A percentile compares a stretch with the other conserved stretches of the same genome.
These are phyloP conservation scores for Ophiostoma montium DNA, from an alignment of 2,329 filamentous ascomycete genomes.

Conservation along the genomic window DNA sequence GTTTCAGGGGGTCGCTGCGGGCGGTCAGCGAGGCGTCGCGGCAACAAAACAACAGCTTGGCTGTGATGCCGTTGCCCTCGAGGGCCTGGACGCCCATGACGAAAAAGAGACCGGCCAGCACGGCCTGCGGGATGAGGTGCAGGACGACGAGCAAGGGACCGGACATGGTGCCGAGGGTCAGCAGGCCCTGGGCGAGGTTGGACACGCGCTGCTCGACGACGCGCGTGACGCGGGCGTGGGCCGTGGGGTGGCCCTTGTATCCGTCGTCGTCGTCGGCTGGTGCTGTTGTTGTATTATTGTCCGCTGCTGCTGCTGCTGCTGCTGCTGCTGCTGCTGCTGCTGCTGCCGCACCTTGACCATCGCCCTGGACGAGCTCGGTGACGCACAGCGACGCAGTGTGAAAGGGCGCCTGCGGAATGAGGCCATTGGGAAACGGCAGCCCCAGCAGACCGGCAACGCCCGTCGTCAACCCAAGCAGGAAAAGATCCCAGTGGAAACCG, in stretches of 20 bases:
- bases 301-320: not conserved
- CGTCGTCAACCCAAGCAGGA: conserved; percentile 66
- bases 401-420: conserved; percentile 74
- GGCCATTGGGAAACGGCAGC: conserved; percentile 67
- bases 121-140: conserved; percentile 65
- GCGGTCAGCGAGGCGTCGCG: conserved; percentile 51
- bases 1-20: conserved; percentile 40
- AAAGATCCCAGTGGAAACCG: conserved; percentile 76
- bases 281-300: too few relatives aligned
- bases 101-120: conserved; percentile 71
- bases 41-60: conserved; percentile 56
- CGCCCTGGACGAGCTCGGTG: conserved; percentile 37
- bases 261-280: conserved; percentile 21
- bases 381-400: conserved; percentile 70
- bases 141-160: conserved; percentile 60
- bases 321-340: too few relatives aligned
- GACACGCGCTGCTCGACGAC: conserved; percentile 69
- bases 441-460: conserved; percentile 62
- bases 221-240: conserved; percentile 38
- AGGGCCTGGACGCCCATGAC: conserved; percentile 73
- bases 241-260: conserved; percentile 36
- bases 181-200: conserved; percentile 62
- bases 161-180: conserved; percentile 68
- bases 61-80: conserved; percentile 61
- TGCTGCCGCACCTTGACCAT: conserved; percentile 21